phyloP scores from a whole-genome alignment of 306 rosid genomes.

The Elaeagnus macrophylla region DNA sequence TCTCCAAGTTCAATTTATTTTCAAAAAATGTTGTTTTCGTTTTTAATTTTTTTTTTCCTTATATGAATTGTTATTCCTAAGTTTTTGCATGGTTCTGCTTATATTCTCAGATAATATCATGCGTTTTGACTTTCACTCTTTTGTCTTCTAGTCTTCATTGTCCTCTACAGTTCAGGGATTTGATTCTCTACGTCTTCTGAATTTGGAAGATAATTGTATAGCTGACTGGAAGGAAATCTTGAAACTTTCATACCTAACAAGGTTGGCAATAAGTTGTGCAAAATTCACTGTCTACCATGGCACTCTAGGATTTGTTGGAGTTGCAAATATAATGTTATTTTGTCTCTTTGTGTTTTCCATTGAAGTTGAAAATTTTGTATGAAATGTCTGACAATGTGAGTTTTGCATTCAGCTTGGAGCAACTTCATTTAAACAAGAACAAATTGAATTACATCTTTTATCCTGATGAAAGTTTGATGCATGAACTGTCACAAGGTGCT shows the following conservation, averaged over 20 bases:
- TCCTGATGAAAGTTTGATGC: conserved; percentile 31
- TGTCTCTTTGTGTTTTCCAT: neutral
- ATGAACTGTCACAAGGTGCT: conserved; percentile 25
- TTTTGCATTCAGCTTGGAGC: conserved; percentile 71
- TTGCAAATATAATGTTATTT: neutral
- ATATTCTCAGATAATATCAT: conserved; percentile 6
- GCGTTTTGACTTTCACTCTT: conserved; percentile 14
- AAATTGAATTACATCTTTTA: conserved; percentile 51
- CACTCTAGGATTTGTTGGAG: neutral
- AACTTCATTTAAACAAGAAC: conserved; percentile 85
- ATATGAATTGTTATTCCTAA: conserved; percentile 1
- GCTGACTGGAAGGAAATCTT: conserved; percentile 73
- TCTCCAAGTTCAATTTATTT: neutral
- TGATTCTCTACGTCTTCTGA: conserved; percentile 67
- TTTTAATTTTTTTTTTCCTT: conserved; percentile 4
- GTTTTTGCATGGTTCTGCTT: conserved; percentile 3
- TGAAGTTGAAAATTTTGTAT: conserved; percentile 23
- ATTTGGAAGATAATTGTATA: conserved; percentile 77
- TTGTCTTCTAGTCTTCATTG: conserved; percentile 38
- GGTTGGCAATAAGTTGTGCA: conserved; percentile 32
- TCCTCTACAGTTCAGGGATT: conserved; percentile 71
- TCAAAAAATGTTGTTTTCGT: neutral
- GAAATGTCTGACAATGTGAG: conserved; percentile 23
- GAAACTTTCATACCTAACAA: conserved; percentile 70
- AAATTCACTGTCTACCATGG: conserved; percentile 1